Base-by-base conservation (phyloP, 139 green algal species). In the Chlorella sp. region DNA sequence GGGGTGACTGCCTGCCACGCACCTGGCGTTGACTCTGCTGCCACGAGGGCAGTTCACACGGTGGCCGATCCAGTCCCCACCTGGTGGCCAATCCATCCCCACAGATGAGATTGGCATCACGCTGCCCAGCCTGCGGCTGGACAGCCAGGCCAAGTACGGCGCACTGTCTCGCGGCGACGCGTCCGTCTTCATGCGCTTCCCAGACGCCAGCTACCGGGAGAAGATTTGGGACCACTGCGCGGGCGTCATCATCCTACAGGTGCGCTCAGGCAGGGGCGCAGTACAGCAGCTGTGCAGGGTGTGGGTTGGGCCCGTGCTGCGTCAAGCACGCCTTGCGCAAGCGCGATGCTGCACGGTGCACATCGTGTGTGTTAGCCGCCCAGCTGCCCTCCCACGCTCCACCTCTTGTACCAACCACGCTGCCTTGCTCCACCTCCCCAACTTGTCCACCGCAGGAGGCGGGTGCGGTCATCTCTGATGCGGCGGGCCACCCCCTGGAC, bases 161-260 rank as follows among this genome's bases (percentile, higher is more conserved):
- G 92, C 89, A 34, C 87, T 95, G 58, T 87, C 92, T 7, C 85
- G 95, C 7, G 95, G 96, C 20, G 94, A 96, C 72, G 96, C 93
- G 26, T 85, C 92, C 38, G 92, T 98, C 58, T 97, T 97, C 91
- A 95, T 98, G 94, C 90, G 96, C 58, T 98, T 98, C 87, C 96
- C 96, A 9, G 90, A 93, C 3, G 32, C 88, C 26, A 85, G 76
- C 3, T 98, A 98, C 88, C 77, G 90, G 9, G 96, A 98, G 84
- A 98, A 98, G 90, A 96, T 98, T 48, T 98, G 96, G 96, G 96
- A 98, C 88, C 96, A 98, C 87, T 90, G 82, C 36, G 93, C 95
- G 0, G 96, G 95, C 2, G 90, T 92, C 22, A 83, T 95, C 62
- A 95, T 98, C 65, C 92, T 97, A 22, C 80, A 83, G 77, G 77